Percentiles rank a stretch among this genome's conserved stretches.
phyloP scores from a whole-genome alignment of 768 basidiomycete genomes.

The Naganishia antarctica region DNA sequence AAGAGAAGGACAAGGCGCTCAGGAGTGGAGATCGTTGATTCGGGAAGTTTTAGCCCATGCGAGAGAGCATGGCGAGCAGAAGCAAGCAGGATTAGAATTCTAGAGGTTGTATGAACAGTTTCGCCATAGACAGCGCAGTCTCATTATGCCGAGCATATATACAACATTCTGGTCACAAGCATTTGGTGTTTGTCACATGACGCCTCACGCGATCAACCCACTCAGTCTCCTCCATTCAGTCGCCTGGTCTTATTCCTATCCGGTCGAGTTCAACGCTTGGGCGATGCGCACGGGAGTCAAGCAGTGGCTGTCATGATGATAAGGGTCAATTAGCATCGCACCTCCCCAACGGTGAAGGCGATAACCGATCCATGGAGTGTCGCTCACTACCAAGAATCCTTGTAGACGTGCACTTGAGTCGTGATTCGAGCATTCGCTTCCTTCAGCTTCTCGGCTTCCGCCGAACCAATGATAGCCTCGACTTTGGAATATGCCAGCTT shows the following conservation, averaged over 20 bases:
- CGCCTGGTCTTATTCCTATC: no score
- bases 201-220: no score
- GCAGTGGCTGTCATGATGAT: no score
- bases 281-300: no score
- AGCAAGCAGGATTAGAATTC: not conserved
- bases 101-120: not conserved
- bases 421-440: not conserved
- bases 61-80: conserved; percentile 24
- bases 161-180: not conserved
- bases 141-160: not conserved
- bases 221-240: no score
- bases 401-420: not conserved
- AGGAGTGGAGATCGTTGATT: conserved; percentile 59
- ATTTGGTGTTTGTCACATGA: no score
- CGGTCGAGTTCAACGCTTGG: no score
- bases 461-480: not conserved
- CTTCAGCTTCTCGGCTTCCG: conserved; percentile 3
- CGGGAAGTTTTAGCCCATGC: conserved; percentile 60
- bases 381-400: conserved; percentile 8
- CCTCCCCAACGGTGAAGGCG: no score
- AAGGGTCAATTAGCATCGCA: no score
- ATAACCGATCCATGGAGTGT: no score
- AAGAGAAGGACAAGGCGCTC: conserved; percentile 57
- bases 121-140: not conserved
- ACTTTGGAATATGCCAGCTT: conserved; percentile 8